These are phyloP conservation scores for Pythium brachiatum DNA, from an alignment of 352 stramenopile species.

Conservation along the genomic window DNA sequence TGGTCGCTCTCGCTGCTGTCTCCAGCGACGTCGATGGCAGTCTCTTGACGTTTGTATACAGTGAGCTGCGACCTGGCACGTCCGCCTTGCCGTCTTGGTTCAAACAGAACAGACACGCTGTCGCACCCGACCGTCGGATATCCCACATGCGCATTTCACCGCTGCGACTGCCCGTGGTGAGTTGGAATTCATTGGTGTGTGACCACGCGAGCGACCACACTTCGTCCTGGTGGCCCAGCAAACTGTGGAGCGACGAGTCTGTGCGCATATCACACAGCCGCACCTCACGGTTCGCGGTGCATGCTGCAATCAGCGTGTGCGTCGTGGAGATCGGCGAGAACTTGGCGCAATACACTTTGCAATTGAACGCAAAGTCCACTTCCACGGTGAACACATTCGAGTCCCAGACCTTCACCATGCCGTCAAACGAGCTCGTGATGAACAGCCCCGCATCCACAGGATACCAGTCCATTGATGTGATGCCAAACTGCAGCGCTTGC, in stretches of 20 bases:
- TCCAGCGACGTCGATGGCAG: conserved; percentile 35
- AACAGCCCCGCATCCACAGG: conserved; percentile 81
- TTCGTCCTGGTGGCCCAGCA: conserved; percentile 78
- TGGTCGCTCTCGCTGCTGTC: conserved; percentile 1
- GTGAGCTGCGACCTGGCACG: conserved; percentile 45
- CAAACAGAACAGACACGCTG: conserved; percentile 78
- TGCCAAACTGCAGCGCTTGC: conserved; percentile 42
- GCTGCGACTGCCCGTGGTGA: conserved; percentile 55
- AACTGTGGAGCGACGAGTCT: conserved; percentile 53
- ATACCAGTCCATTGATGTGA: conserved; percentile 87
- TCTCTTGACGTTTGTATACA: conserved; percentile 50
- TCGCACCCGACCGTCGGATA: conserved; percentile 77
- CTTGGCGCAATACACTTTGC: conserved; percentile 59
- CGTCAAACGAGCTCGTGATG: conserved; percentile 70
- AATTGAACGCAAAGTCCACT: conserved; percentile 49
- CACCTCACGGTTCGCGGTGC: conserved; percentile 53
- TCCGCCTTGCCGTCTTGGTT: conserved; percentile 62
- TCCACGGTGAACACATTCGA: conserved; percentile 67
- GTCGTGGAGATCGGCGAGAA: conserved; percentile 61
- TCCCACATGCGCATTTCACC: conserved; percentile 85
- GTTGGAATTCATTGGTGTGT: conserved; percentile 59
- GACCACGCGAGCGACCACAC: conserved; percentile 82
- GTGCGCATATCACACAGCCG: conserved; percentile 76
- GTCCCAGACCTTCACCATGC: conserved; percentile 75
- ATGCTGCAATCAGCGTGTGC: conserved; percentile 71